Percentiles rank a stretch among this genome's conserved stretches.
phyloP scores from a whole-genome alignment of 257 asterid species.

The Solanum ossicruentum region DNA sequence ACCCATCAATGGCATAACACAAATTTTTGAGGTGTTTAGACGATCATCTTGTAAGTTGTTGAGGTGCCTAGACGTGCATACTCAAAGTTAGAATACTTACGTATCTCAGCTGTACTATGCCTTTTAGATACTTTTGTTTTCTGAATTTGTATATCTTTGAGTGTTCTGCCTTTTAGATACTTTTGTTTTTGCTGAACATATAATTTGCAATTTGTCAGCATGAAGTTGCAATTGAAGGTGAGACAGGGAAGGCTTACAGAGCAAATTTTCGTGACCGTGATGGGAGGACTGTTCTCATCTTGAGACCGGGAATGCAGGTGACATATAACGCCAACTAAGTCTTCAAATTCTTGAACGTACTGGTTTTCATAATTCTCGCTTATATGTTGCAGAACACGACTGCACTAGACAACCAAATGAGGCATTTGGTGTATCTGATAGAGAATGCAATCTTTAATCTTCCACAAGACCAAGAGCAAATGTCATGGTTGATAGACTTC shows the following conservation, averaged over 20 bases:
- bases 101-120: too few species aligned
- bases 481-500: conserved; percentile 95
- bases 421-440: conserved; percentile 74
- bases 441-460: conserved; percentile 91
- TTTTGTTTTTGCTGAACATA: neutral
- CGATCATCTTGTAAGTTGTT: too few species aligned
- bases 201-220: conserved; percentile 25
- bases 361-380: neutral
- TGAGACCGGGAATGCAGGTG: conserved; percentile 92
- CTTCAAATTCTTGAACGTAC: neutral
- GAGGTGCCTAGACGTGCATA: too few species aligned
- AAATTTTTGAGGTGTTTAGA: too few species aligned
- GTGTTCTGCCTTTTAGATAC: neutral
- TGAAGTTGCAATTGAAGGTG: conserved; percentile 81
- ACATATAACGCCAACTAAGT: neutral
- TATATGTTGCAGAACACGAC: conserved; percentile 59
- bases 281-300: conserved; percentile 81
- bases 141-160: neutral
- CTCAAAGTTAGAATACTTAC: too few species aligned
- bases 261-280: conserved; percentile 80
- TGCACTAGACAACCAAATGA: conserved; percentile 67
- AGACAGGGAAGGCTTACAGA: conserved; percentile 75
- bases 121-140: neutral
- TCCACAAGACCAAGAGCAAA: conserved; percentile 87
- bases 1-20: too few species aligned